Evolutionary conservation across 306 rosid genomes (phyloP).

Genomic region (Corylus avellana): DNA sequence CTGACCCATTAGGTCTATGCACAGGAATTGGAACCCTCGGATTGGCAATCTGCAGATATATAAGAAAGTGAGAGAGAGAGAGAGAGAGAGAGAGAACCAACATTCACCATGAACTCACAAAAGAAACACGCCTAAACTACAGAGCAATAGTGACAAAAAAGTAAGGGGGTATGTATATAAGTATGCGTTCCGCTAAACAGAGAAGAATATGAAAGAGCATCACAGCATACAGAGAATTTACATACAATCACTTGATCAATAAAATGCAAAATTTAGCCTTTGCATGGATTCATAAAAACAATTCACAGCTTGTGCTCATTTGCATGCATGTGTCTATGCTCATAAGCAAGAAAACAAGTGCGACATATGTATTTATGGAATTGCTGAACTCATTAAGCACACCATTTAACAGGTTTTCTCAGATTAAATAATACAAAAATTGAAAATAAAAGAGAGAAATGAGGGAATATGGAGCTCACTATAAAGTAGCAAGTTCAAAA

Average conservation of each 20-base stretch:
- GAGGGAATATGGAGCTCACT: neutral
- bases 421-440: neutral
- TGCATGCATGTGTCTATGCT: neutral
- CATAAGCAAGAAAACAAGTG: neutral
- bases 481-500: neutral
- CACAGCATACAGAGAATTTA: neutral
- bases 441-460: neutral
- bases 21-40: slow-evolving; percentile 77
- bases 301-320: neutral
- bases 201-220: neutral
- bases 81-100: neutral
- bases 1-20: slow-evolving; percentile 73
- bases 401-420: neutral
- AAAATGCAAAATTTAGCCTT: neutral
- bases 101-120: neutral
- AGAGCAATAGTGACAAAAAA: too few relatives aligned
- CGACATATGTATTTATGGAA: neutral
- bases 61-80: neutral
- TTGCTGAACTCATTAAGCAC: neutral
- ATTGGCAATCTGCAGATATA: slow-evolving; percentile 53
- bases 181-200: neutral
- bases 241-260: neutral
- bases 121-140: neutral
- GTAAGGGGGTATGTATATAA: neutral
- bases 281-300: neutral